A percentile compares a stretch with the other conserved stretches of the same genome.
Evolutionary conservation across 495 filamentous ascomycete species (phyloP).

Genomic region (Trichodelitschia bisporula): DNA sequence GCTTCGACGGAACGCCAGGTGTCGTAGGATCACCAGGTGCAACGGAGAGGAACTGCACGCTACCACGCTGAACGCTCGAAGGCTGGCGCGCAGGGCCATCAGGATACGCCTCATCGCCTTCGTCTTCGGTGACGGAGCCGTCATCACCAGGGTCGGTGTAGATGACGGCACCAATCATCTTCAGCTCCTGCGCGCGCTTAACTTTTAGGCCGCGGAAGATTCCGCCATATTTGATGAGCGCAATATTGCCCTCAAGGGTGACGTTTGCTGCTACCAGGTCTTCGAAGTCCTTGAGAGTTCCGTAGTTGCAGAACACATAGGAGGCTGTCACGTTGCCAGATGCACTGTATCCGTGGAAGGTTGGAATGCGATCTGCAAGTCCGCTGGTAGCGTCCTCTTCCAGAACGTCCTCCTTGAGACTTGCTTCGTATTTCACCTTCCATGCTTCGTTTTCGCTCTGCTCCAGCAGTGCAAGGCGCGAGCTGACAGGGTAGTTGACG

Average conservation of each 20-base stretch:
- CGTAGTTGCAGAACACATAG: conserved; percentile 75
- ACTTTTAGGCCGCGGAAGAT: conserved; percentile 84
- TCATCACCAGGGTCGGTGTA: conserved; percentile 85
- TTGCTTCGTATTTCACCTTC: conserved; percentile 54
- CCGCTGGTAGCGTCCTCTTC: conserved; percentile 58
- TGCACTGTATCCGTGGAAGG: conserved; percentile 88
- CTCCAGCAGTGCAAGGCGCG: conserved; percentile 54
- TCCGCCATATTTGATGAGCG: conserved; percentile 61
- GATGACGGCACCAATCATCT: conserved; percentile 67
- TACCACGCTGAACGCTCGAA: conserved; percentile 81
- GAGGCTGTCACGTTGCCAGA: conserved; percentile 70
- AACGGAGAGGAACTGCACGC: conserved; percentile 55
- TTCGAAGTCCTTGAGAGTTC: conserved; percentile 66
- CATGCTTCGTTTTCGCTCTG: conserved; percentile 15
- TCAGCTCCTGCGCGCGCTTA: conserved; percentile 75
- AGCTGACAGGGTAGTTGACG: conserved; percentile 66
- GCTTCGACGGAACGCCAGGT: conserved; percentile 81
- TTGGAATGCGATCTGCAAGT: conserved; percentile 52
- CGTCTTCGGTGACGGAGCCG: conserved; percentile 51
- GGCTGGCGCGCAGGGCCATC: conserved; percentile 71
- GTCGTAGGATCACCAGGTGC: conserved; percentile 56
- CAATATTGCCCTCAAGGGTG: conserved; percentile 60
- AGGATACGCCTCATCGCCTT: conserved; percentile 62
- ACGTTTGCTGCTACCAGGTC: conserved; percentile 57
- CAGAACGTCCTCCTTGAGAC: conserved; percentile 65